Conservation (phyloP, 176 grass and related monocot species). For the Sorghum bicolor region Sorghum_bicolor_NCBIv3 NC_012873.2:55506001-55506500, state of each 20-base stretch:
- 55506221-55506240: background rate
- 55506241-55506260: constrained; percentile 40
- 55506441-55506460: background rate
- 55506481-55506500: background rate
- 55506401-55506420: constrained; percentile 26
- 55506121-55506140: background rate
- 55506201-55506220: background rate
- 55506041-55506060: background rate
- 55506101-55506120: background rate
- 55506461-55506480: background rate
- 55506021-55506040: too few species aligned
- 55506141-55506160: background rate
- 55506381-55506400: constrained; percentile 43
- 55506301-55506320: constrained; percentile 73
- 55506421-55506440: background rate
- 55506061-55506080: background rate
- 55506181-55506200: background rate
- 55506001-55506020: too few species aligned
- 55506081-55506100: background rate
- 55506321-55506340: constrained; percentile 50
- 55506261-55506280: constrained; percentile 45
- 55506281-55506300: constrained; percentile 52
- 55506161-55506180: too few species aligned
- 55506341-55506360: constrained; percentile 39
- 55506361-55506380: constrained; percentile 46